A percentile compares a stretch with the other conserved stretches of the same genome.
Evolutionary conservation across 352 stramenopile genomes (phyloP).

Genomic region (Pythium dissimile): DNA sequence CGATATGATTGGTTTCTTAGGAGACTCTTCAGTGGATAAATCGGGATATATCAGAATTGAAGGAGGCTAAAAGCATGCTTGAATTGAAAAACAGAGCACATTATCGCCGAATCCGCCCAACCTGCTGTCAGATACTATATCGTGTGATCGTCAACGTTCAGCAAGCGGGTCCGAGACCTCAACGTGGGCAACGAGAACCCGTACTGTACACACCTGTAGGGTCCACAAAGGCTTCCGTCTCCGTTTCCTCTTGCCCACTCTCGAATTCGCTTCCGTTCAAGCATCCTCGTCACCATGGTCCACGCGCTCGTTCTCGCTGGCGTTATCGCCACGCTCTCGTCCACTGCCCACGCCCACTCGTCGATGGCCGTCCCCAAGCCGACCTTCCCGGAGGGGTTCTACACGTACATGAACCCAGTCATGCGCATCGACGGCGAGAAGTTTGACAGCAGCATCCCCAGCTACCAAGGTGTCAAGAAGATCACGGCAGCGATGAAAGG

Average conservation of each 20-base stretch:
- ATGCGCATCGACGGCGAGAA: slow-evolving; percentile 14
- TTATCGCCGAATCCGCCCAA: too few species aligned
- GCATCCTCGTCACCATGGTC: neutral
- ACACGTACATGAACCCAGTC: slow-evolving; percentile 7
- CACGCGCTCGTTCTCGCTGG: neutral
- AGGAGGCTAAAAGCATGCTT: too few species aligned
- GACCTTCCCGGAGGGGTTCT: slow-evolving; percentile 5
- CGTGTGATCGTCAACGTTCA: too few species aligned
- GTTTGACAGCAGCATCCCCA: neutral
- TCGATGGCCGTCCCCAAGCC: slow-evolving; percentile 1
- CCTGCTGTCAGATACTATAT: too few species aligned
- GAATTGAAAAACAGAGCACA: too few species aligned
- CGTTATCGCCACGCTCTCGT: neutral
- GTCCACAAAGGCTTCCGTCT: neutral
- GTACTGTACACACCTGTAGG: neutral
- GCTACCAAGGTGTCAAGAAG: slow-evolving; percentile 13
- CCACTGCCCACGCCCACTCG: too few species aligned
- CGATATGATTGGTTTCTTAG: too few species aligned
- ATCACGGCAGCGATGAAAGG: slow-evolving; percentile 11
- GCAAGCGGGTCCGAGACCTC: too few species aligned
- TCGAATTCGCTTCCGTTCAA: neutral
- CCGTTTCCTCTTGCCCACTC: neutral
- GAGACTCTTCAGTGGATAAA: too few species aligned
- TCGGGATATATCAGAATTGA: too few species aligned
- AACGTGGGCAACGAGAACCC: too few species aligned